Evolutionary conservation across 139 green algal species (phyloP).

Genomic region (Chlorokybus atmophyticus): DNA sequence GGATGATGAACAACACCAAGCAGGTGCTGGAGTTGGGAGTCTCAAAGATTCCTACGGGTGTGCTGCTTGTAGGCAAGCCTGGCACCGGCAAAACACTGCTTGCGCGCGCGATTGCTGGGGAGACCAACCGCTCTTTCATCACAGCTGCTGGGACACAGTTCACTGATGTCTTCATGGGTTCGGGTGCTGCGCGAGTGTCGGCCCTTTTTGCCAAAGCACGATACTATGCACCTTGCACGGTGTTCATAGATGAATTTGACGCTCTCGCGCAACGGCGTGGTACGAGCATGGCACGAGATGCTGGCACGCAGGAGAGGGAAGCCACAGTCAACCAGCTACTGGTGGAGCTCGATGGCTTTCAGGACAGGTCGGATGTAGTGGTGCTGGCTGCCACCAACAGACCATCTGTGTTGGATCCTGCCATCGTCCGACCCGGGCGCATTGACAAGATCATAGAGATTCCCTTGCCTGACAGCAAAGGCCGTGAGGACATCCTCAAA

Average conservation of each 20-base stretch:
- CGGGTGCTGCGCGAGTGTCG: slow-evolving; percentile 69
- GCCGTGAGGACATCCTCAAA: neutral
- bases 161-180: slow-evolving; percentile 90
- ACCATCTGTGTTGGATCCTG: slow-evolving; percentile 39
- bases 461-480: slow-evolving; percentile 28
- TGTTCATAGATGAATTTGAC: slow-evolving; percentile 97
- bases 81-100: slow-evolving; percentile 81
- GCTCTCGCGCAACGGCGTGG: slow-evolving; percentile 44
- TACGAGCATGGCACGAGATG: slow-evolving; percentile 40
- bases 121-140: slow-evolving; percentile 70
- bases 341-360: slow-evolving; percentile 42
- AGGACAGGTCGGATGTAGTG: slow-evolving; percentile 41
- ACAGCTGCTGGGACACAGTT: slow-evolving; percentile 77
- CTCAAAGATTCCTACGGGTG: slow-evolving; percentile 68
- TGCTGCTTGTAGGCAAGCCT: slow-evolving; percentile 69
- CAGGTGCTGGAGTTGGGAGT: slow-evolving; percentile 5
- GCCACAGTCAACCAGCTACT: slow-evolving; percentile 97
- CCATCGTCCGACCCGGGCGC: slow-evolving; percentile 49
- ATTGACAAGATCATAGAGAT: slow-evolving; percentile 61
- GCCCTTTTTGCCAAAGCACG: slow-evolving; percentile 83
- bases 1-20: slow-evolving; percentile 13
- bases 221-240: slow-evolving; percentile 71
- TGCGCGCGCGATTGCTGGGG: slow-evolving; percentile 66
- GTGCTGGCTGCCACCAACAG: slow-evolving; percentile 62
- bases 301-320: slow-evolving; percentile 80